These are phyloP conservation scores for Cytospora schulzeri DNA, from an alignment of 2,329 filamentous ascomycete species.

Conservation along the genomic window DNA sequence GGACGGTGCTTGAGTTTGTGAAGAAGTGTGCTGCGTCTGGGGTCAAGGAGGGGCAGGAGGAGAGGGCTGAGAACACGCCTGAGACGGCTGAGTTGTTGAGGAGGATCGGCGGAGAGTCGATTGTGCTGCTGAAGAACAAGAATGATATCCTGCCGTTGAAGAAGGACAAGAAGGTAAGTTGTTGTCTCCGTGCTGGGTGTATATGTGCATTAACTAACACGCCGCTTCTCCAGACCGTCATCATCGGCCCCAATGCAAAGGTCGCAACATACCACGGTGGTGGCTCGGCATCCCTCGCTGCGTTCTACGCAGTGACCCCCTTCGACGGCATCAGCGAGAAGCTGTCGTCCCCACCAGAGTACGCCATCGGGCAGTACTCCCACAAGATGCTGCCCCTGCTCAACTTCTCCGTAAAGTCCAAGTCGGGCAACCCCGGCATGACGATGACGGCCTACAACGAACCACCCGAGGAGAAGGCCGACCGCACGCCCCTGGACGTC, in stretches of 20 bases:
- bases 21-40: conserved; percentile 57
- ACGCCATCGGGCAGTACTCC: conserved; percentile 64
- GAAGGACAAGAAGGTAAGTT: conserved; percentile 57
- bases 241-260: conserved; percentile 62
- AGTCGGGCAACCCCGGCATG: conserved; percentile 59
- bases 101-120: conserved; percentile 66
- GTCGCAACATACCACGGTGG: conserved; percentile 62
- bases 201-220: neutral
- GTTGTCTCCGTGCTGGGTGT: neutral
- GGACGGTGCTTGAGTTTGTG: conserved; percentile 60
- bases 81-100: conserved; percentile 67
- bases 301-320: conserved; percentile 72
- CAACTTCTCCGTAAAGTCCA: conserved; percentile 53
- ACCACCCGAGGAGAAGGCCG: conserved; percentile 46
- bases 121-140: conserved; percentile 76
- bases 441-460: conserved; percentile 65
- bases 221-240: conserved; percentile 44
- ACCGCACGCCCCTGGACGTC: conserved; percentile 54
- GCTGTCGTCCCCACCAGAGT: conserved; percentile 47
- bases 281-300: conserved; percentile 61
- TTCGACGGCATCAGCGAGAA: conserved; percentile 68
- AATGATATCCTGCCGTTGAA: conserved; percentile 63
- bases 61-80: conserved; percentile 58
- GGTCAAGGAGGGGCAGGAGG: conserved; percentile 56
- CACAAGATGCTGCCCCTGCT: conserved; percentile 66